A percentile compares a stretch with the other conserved stretches of the same genome.
Evolutionary conservation across 2,329 filamentous ascomycete species (phyloP).

Genomic region (Penicillium sp.): DNA sequence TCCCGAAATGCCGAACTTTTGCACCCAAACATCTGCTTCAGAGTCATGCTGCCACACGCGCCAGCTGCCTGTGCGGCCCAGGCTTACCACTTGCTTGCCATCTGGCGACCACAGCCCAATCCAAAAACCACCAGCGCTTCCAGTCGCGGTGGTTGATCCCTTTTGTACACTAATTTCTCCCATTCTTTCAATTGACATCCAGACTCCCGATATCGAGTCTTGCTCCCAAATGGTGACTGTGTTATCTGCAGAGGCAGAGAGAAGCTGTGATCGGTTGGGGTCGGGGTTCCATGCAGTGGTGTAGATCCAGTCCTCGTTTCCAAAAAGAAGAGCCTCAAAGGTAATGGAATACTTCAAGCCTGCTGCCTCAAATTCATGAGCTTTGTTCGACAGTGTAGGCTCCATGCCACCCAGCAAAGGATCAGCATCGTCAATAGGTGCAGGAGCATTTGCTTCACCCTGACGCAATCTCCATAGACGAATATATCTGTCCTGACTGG

Average conservation of each 20-base stretch:
- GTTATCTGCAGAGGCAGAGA: conserved; percentile 93
- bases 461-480: conserved; percentile 84
- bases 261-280: conserved; percentile 63
- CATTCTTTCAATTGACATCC: conserved; percentile 80
- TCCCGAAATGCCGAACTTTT: conserved; percentile 75
- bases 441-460: conserved; percentile 62
- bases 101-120: conserved; percentile 87
- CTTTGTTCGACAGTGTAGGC: conserved; percentile 83
- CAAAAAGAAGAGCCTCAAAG: conserved; percentile 89
- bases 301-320: conserved; percentile 98
- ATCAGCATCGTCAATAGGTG: conserved; percentile 38
- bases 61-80: conserved; percentile 93
- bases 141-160: conserved; percentile 92
- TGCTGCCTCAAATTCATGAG: conserved; percentile 68
- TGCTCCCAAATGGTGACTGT: conserved; percentile 91
- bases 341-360: conserved; percentile 73
- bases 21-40: conserved; percentile 69
- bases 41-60: conserved; percentile 72
- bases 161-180: conserved; percentile 95
- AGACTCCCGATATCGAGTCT: conserved; percentile 80
- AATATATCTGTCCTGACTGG: conserved; percentile 96
- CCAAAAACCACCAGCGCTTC: conserved; percentile 96
- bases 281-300: conserved; percentile 72
- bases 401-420: conserved; percentile 48
- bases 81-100: conserved; percentile 71